Base-by-base conservation (phyloP, 106 monocot species). In the Narthecium ossifragum region DNA sequence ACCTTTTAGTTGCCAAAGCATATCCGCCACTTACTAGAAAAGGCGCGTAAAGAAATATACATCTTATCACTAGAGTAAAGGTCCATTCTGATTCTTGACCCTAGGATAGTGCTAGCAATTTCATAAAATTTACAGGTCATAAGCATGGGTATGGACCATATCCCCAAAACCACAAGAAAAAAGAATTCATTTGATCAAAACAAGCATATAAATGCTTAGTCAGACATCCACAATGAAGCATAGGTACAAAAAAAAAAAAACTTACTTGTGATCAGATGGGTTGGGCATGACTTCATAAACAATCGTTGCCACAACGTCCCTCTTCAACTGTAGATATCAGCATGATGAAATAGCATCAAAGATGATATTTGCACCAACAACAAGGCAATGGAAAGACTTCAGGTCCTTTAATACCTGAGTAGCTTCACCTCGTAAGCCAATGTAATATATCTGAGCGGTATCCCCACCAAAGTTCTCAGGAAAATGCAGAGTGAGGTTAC, bases 181-280 rank as follows among this genome's bases (percentile, higher is more conserved):
- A 3, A 46, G 21, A 26, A 11, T 23, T 18, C 24, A 31, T 8
- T 28, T 31, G 11, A 49, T 10, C 8, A 53, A 21, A 41, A 46
- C 24, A 43, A 43, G 3, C 1, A 2, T 21, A 22, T 14, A 43
- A 10, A 21, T 24, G 29, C n/a, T n/a, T n/a, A n/a, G n/a, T n/a
- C n/a, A n/a, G n/a, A n/a, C n/a, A n/a, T n/a, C n/a, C n/a, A n/a
- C n/a, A n/a, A 25, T 2, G 20, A 63, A 24, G 34, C 12, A 14
- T 3, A 28, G 23, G 5, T 8, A 10, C 12, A 17, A 6, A 12
- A 20, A n/a, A 17, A 36, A 28, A 12, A 15, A 38, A 31, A 59
- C 86, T 86, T 81, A 98, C 96, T 98, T 98, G 78, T 98, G 96
- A 55, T 98, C 96, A 48, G 90, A 90, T 60, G 96, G 96, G 69